A percentile compares a stretch with the other conserved stretches of the same genome.
These are phyloP conservation scores for Rhodotorula babjevae DNA, from an alignment of 768 basidiomycete genomes.

Conservation along the genomic window DNA sequence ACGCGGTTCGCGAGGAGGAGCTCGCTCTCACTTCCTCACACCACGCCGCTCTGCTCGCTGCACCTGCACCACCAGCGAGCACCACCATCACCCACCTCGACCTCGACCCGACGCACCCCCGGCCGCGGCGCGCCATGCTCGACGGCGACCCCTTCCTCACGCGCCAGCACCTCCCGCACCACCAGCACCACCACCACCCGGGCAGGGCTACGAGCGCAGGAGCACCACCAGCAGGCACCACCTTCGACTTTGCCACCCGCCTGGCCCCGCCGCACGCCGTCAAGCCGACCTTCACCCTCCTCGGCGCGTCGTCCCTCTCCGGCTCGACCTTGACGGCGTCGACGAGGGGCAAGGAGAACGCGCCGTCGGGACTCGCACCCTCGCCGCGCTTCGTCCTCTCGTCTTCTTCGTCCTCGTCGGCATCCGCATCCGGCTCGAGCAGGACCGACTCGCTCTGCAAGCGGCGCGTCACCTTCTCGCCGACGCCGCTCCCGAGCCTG, in stretches of 20 bases:
- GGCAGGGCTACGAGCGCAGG: background rate
- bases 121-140: background rate
- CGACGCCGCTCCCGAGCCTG: constrained; percentile 28
- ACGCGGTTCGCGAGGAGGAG: too few relatives aligned
- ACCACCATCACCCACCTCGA: background rate
- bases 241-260: background rate
- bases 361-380: background rate
- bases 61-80: background rate
- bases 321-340: background rate
- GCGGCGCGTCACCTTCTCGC: constrained; percentile 27
- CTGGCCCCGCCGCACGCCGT: background rate
- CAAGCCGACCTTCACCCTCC: background rate
- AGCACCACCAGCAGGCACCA: too few relatives aligned
- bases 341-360: background rate
- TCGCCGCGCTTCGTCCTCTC: background rate
- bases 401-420: background rate
- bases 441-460: background rate
- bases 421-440: background rate
- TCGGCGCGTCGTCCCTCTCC: background rate
- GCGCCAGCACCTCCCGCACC: background rate
- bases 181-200: background rate
- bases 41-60: too few relatives aligned
- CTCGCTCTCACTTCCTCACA: too few relatives aligned
- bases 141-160: background rate
- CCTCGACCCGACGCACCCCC: background rate